Evolutionary conservation across 164 flowering plant species (phyloP), one percentile per base, ranked within the genome.

Genomic region (Protea cynaroides): DNA sequence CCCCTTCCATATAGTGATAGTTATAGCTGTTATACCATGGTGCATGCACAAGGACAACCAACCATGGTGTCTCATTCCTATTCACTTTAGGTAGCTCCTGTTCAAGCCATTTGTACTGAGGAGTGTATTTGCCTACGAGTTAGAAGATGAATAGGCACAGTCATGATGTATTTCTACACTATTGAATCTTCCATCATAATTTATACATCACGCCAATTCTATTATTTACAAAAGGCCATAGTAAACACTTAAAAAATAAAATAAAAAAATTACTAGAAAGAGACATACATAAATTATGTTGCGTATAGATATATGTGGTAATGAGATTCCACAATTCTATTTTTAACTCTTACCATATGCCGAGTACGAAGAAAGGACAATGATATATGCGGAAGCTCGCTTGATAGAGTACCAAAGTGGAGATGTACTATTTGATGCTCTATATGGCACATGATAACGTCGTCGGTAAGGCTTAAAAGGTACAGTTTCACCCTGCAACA

Each of bases 1-100:
- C 97, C 3, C 93, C 97, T 78, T 90, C 96, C 97, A 87, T 88
- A 51, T 78, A 88, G 59, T 90, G 97, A 63, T 79, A 70, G n/a
- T 65, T 75, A 60, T 85, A 77, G 65, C 97, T 90, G 62, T 69
- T 88, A 51, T 90, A 90, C 76, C 77, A 24, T 17, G 96, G 97
- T 19, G 73, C 70, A 62, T 90, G 95, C 83, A 88, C 68, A 25
- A 90, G 81, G 58, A 88, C 92, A 49, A 90, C 88, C 13, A 90
- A 76, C 97, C 95, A 90, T 58, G 97, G 93, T n/a, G 97, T 90
- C 71, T 85, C 88, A 14, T 66, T 75, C 51, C 97, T 75, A 79
- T 90, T 79, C 29, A 88, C 96, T 59, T 83, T 90, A 0, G 81
- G 79, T 1, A 90, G 65, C 82, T 88, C 96, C 15, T 69, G 21